Evolutionary conservation across 495 filamentous ascomycete genomes (phyloP).

Genomic region (Xylaria telfairii): DNA sequence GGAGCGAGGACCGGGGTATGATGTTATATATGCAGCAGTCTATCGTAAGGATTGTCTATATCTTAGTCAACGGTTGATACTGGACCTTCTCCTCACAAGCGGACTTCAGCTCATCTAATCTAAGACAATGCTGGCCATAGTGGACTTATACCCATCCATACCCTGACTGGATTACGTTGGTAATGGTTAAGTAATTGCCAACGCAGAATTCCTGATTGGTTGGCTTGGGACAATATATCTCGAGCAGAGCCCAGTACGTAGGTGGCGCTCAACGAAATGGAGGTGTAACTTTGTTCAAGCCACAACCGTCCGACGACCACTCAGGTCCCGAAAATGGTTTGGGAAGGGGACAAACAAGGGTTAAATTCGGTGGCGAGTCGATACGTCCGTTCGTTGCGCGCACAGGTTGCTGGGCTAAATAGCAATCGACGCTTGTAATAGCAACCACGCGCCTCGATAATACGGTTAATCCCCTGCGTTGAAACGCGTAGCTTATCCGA

Average conservation of each 20-base stretch:
- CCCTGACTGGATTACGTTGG: background rate
- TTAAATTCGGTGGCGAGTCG: background rate
- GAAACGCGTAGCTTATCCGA: background rate
- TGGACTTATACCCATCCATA: background rate
- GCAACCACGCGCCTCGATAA: background rate
- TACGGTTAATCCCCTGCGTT: background rate
- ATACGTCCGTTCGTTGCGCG: background rate
- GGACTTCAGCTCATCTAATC: background rate
- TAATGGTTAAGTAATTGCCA: slow-evolving; percentile 19
- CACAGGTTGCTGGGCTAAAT: background rate
- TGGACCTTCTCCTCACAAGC: background rate
- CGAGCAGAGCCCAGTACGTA: background rate
- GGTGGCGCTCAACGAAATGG: background rate
- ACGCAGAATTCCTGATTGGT: background rate
- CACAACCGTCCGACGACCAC: slow-evolving; percentile 8
- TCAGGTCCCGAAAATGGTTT: background rate
- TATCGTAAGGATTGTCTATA: slow-evolving; percentile 21
- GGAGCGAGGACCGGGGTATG: slow-evolving; percentile 12
- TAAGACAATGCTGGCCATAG: background rate
- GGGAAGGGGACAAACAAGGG: background rate
- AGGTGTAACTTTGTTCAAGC: background rate
- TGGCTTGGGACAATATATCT: background rate
- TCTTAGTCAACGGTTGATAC: slow-evolving; percentile 20
- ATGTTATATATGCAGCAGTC: slow-evolving; percentile 1
- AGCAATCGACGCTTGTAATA: background rate